A percentile compares a stretch with the other conserved stretches of the same genome.
Evolutionary conservation across 2,329 filamentous ascomycete genomes (phyloP).

Genomic region (Lecanicillium sp.): DNA sequence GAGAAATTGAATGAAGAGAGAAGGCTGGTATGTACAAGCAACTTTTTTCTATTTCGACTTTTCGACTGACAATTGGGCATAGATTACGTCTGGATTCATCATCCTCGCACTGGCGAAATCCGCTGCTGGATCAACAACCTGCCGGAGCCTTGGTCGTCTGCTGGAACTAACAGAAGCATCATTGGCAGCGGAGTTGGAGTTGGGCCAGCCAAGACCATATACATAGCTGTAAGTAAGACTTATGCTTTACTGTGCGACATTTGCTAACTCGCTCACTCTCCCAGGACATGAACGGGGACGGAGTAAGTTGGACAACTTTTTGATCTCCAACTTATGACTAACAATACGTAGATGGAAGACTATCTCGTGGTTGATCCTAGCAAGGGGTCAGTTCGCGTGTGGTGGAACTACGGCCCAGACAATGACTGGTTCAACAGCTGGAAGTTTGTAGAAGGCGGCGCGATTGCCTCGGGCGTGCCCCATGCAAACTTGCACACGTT

Average conservation of each 20-base stretch:
- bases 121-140: constrained; percentile 14
- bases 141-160: constrained; percentile 9
- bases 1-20: neutral
- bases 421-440: constrained; percentile 12
- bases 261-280: neutral
- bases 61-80: too few relatives aligned
- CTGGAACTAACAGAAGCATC: constrained; percentile 10
- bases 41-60: too few relatives aligned
- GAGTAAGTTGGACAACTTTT: constrained; percentile 5
- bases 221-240: constrained; percentile 5
- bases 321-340: neutral
- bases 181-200: constrained; percentile 10
- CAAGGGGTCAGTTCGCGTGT: constrained; percentile 11
- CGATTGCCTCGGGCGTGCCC: constrained; percentile 15
- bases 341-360: constrained; percentile 10
- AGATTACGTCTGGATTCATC: constrained; percentile 13
- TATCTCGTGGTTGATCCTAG: constrained; percentile 11
- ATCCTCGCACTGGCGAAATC: constrained; percentile 9
- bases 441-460: constrained; percentile 14
- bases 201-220: constrained; percentile 6
- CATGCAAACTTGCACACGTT: constrained; percentile 16
- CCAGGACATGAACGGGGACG: constrained; percentile 14
- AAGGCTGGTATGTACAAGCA: too few relatives aligned
- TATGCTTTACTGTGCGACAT: too few relatives aligned
- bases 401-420: constrained; percentile 14